Percentiles rank a stretch among this genome's conserved stretches.
phyloP scores from a whole-genome alignment of 192 early-diverging fungal species.

The Lobosporangium transversale region DNA sequence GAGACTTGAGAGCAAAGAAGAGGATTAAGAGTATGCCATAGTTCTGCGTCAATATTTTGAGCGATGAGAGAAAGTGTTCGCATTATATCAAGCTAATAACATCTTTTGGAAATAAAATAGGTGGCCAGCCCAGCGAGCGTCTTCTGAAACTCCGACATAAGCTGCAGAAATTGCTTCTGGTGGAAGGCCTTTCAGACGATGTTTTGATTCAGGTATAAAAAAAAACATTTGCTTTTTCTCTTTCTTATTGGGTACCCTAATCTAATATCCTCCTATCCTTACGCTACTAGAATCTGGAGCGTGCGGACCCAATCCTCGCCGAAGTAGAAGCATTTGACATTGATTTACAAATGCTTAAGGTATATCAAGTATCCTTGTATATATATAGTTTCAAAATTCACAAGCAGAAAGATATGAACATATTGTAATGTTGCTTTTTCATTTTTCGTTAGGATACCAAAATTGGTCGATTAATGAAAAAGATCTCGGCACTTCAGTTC shows the following conservation, averaged over 20 bases:
- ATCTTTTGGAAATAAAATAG: too few relatives aligned
- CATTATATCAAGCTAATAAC: too few relatives aligned
- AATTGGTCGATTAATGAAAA: constrained; percentile 56
- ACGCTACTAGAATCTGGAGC: constrained; percentile 27
- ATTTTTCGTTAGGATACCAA: constrained; percentile 60
- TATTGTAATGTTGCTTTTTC: too few relatives aligned
- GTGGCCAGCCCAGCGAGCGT: constrained; percentile 38
- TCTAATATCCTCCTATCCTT: neutral
- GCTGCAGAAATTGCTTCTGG: constrained; percentile 52
- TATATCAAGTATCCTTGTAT: neutral
- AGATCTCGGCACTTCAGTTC: constrained; percentile 43
- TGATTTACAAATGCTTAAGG: constrained; percentile 53
- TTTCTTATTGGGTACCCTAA: too few relatives aligned
- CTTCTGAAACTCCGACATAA: constrained; percentile 52
- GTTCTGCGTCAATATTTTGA: neutral
- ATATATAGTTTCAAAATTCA: neutral
- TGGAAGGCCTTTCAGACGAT: constrained; percentile 42
- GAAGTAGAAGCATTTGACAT: constrained; percentile 54
- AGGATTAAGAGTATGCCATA: constrained; percentile 27
- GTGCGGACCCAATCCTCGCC: constrained; percentile 41
- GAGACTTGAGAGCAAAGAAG: constrained; percentile 26
- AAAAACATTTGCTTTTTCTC: too few relatives aligned
- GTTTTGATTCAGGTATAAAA: constrained; percentile 30
- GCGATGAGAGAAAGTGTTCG: too few relatives aligned
- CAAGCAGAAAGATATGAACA: neutral